A percentile compares a stretch with the other conserved stretches of the same genome.
Conservation (phyloP, 2,329 filamentous ascomycete species). For the Alternaria brassicicola region DNA sequence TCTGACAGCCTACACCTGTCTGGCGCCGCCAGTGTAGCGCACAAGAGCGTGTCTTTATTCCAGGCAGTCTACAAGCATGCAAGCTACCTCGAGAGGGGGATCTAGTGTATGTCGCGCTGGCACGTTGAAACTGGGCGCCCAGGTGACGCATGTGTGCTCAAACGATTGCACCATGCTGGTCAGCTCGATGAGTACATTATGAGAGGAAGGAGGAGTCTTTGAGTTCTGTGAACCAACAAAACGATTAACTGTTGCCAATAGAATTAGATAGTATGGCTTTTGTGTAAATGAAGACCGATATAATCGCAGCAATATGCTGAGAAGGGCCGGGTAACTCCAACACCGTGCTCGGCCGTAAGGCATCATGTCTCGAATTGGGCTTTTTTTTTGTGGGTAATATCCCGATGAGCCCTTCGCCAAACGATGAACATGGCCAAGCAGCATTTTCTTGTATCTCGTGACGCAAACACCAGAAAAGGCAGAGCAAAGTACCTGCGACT, state of each 20-base stretch:
- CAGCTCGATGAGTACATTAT: neutral
- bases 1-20: constrained; percentile 6
- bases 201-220: neutral
- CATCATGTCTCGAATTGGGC: neutral
- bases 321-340: neutral
- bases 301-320: neutral
- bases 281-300: neutral
- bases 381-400: neutral
- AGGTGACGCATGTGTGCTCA: constrained; percentile 10
- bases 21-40: neutral
- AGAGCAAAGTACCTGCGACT: neutral
- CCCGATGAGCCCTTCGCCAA: neutral
- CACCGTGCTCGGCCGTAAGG: neutral
- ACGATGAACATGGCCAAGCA: neutral
- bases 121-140: constrained; percentile 25
- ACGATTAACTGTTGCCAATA: neutral
- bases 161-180: neutral
- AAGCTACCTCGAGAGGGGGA: constrained; percentile 2
- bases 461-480: neutral
- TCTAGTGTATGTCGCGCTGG: constrained; percentile 13
- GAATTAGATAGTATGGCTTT: neutral
- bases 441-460: neutral
- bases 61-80: neutral
- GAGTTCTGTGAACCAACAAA: neutral
- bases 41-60: constrained; percentile 3